Conservation (phyloP, 129 eudicot species). For the Flaveria linearis region DNA sequence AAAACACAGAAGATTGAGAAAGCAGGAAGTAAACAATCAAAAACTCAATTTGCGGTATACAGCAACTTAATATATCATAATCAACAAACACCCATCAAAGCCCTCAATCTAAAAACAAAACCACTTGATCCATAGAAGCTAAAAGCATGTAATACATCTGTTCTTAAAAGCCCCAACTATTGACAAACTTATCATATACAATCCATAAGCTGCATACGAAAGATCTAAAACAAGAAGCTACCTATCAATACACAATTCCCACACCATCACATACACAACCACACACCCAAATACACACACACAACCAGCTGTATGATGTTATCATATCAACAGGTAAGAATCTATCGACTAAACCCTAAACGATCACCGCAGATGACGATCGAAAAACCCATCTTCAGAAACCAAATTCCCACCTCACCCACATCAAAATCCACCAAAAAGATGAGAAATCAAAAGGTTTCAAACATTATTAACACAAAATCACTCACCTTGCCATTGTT, state of each 20-base stretch:
- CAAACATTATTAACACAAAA: neutral
- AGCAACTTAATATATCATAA: neutral
- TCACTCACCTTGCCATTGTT: slow-evolving; percentile 44
- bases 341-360: slow-evolving; percentile 3
- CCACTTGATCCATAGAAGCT: too few species aligned
- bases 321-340: neutral
- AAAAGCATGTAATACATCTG: too few species aligned
- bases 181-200: too few species aligned
- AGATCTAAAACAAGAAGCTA: neutral
- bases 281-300: neutral
- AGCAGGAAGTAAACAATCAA: too few species aligned
- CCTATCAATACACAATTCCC: neutral
- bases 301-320: neutral
- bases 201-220: too few species aligned
- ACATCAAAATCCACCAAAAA: too few species aligned
- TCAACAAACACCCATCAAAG: neutral
- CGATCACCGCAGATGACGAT: slow-evolving; percentile 1
- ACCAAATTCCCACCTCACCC: too few species aligned
- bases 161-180: too few species aligned
- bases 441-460: slow-evolving; percentile 6
- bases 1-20: too few species aligned
- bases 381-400: too few species aligned
- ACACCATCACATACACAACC: neutral
- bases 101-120: neutral
- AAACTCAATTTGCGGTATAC: neutral